Evolutionary conservation across 1,139 yeast species (phyloP).

Genomic region (Diutina pseudorugosa): DNA sequence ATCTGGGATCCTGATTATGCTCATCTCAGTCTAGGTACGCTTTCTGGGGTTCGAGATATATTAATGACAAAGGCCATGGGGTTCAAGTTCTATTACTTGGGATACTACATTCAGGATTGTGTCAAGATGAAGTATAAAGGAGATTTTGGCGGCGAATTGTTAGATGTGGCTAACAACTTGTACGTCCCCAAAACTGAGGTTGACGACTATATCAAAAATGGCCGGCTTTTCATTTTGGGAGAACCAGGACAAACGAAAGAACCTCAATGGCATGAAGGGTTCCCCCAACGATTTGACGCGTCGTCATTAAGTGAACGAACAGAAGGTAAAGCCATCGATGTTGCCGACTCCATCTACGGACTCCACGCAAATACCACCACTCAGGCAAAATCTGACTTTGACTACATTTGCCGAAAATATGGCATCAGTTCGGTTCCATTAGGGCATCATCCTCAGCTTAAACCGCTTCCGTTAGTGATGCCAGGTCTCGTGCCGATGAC

Average conservation of each 20-base stretch:
- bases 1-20: constrained; percentile 81
- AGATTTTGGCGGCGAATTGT: constrained; percentile 61
- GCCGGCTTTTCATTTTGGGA: constrained; percentile 22
- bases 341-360: constrained; percentile 26
- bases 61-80: constrained; percentile 32
- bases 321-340: constrained; percentile 6
- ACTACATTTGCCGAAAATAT: constrained; percentile 10
- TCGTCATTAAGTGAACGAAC: neutral
- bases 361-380: constrained; percentile 11
- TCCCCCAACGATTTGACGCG: neutral
- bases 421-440: constrained; percentile 19
- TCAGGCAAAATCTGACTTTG: constrained; percentile 14
- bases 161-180: constrained; percentile 38
- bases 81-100: constrained; percentile 52
- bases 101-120: constrained; percentile 70
- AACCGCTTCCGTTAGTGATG: constrained; percentile 8
- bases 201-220: constrained; percentile 19
- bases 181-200: constrained; percentile 32
- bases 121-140: constrained; percentile 75
- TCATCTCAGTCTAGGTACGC: constrained; percentile 60
- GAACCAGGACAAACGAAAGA: neutral
- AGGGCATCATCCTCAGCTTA: constrained; percentile 8
- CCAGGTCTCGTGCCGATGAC: constrained; percentile 23
- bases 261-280: neutral
- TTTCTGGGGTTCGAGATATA: constrained; percentile 66